These are phyloP conservation scores for Lupinus albus DNA, from an alignment of 306 rosid species.

Conservation along the genomic window DNA sequence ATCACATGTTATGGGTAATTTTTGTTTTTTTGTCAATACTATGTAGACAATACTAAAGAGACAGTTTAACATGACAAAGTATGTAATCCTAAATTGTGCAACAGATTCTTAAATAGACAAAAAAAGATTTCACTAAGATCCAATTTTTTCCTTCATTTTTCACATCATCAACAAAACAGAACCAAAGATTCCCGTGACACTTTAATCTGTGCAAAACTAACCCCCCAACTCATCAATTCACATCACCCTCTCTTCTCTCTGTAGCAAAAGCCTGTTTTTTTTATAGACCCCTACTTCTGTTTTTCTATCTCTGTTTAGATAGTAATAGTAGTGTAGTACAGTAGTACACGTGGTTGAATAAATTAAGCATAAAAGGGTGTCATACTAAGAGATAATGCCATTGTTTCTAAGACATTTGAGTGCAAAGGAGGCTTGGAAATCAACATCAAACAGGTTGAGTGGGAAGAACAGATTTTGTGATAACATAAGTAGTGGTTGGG, in stretches of 20 bases:
- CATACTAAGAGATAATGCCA: slow-evolving; percentile 45
- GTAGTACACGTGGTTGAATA: slow-evolving; percentile 8
- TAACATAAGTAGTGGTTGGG: slow-evolving; percentile 32
- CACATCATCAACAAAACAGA: slow-evolving; percentile 48
- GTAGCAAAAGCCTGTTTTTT: slow-evolving; percentile 31
- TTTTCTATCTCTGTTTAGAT: slow-evolving; percentile 30
- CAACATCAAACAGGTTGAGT: slow-evolving; percentile 69
- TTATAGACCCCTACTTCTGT: slow-evolving; percentile 2
- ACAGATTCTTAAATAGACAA: slow-evolving; percentile 46
- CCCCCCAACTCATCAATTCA: slow-evolving; percentile 24
- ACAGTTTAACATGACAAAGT: slow-evolving; percentile 10
- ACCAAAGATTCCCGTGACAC: slow-evolving; percentile 79
- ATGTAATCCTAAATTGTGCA: slow-evolving; percentile 23
- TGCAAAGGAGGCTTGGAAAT: slow-evolving; percentile 66
- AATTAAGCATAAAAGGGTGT: slow-evolving; percentile 20
- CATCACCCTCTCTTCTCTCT: slow-evolving; percentile 30
- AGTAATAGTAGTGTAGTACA: slow-evolving; percentile 19
- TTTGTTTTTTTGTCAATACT: background rate
- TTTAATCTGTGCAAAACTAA: slow-evolving; percentile 48
- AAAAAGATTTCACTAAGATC: slow-evolving; percentile 45
- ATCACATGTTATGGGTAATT: slow-evolving; percentile 34
- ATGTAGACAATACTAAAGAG: background rate
- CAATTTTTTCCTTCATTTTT: background rate
- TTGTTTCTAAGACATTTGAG: slow-evolving; percentile 68
- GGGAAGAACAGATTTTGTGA: slow-evolving; percentile 41